Evolutionary conservation across 768 basidiomycete genomes (phyloP).

Genomic region (Imleria badia): DNA sequence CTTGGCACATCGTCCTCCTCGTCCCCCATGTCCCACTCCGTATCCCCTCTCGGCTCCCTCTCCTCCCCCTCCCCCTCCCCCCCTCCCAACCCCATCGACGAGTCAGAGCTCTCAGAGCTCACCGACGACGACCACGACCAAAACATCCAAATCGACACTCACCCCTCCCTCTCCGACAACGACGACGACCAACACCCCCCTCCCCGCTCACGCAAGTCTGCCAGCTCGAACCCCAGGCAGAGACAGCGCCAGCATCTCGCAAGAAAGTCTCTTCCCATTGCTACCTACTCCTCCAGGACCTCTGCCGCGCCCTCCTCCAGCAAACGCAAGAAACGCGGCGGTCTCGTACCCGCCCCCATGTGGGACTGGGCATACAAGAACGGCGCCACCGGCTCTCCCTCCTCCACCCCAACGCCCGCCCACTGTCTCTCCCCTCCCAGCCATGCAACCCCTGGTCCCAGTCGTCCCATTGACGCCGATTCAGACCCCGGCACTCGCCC

Average conservation of each 20-base stretch:
- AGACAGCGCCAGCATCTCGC: constrained; percentile 9
- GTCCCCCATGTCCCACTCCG: constrained; percentile 24
- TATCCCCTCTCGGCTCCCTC: constrained; percentile 53
- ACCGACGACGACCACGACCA: constrained; percentile 77
- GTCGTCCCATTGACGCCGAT: constrained; percentile 4
- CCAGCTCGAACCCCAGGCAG: background rate
- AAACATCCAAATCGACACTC: constrained; percentile 26
- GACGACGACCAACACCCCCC: constrained; percentile 19
- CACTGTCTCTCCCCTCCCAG: constrained; percentile 1
- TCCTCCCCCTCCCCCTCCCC: constrained; percentile 71
- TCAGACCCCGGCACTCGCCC: background rate
- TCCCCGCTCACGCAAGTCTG: constrained; percentile 16
- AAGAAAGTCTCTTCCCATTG: constrained; percentile 6
- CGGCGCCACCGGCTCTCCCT: constrained; percentile 23
- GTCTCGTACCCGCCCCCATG: constrained; percentile 76
- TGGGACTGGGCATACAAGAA: constrained; percentile 80
- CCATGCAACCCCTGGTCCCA: constrained; percentile 2
- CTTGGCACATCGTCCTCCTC: constrained; percentile 2
- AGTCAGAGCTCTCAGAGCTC: constrained; percentile 80
- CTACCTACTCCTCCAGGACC: constrained; percentile 3
- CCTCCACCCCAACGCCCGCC: constrained; percentile 6
- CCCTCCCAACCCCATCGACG: constrained; percentile 41
- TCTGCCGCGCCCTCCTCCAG: constrained; percentile 12
- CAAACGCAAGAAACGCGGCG: constrained; percentile 55
- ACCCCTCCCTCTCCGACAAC: constrained; percentile 25